Conservation (phyloP, 805 yeast genomes). For the Kregervanrija delftensis region DNA sequence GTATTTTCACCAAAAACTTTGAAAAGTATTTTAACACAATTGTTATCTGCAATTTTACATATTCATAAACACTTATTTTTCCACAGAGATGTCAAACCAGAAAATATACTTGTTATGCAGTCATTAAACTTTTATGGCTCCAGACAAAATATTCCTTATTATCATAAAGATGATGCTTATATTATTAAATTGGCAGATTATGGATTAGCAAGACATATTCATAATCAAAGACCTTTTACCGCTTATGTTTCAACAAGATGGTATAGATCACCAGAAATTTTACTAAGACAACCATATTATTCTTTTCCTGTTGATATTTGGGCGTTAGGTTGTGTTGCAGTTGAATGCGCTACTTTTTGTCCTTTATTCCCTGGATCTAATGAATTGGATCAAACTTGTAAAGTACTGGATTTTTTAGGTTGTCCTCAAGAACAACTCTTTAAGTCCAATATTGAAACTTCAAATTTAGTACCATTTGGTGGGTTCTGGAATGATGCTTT, state of each 20-base stretch:
- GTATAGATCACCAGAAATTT: conserved; percentile 80
- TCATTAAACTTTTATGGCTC: conserved; percentile 46
- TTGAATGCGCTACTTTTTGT: conserved; percentile 60
- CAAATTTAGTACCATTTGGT: conserved; percentile 40
- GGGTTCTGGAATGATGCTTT: conserved; percentile 70
- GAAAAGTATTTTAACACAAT: conserved; percentile 62
- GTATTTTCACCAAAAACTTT: conserved; percentile 53
- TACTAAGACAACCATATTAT: conserved; percentile 55
- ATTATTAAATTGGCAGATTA: conserved; percentile 74
- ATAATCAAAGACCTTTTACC: conserved; percentile 52
- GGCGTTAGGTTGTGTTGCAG: conserved; percentile 81
- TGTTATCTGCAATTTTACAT: conserved; percentile 72
- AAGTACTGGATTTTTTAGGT: conserved; percentile 63
- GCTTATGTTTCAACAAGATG: conserved; percentile 79
- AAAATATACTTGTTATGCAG: conserved; percentile 71
- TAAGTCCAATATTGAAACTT: background rate
- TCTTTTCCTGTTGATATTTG: conserved; percentile 73
- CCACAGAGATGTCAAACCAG: conserved; percentile 93
- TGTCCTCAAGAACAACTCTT: conserved; percentile 42
- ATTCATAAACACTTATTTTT: conserved; percentile 64
- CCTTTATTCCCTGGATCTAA: conserved; percentile 83
- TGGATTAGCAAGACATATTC: conserved; percentile 63
- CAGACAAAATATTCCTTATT: conserved; percentile 32
- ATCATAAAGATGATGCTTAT: conserved; percentile 37
- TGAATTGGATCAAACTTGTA: conserved; percentile 73